Evolutionary conservation across 768 basidiomycete species (phyloP).

Genomic region (Boletales sp.): DNA sequence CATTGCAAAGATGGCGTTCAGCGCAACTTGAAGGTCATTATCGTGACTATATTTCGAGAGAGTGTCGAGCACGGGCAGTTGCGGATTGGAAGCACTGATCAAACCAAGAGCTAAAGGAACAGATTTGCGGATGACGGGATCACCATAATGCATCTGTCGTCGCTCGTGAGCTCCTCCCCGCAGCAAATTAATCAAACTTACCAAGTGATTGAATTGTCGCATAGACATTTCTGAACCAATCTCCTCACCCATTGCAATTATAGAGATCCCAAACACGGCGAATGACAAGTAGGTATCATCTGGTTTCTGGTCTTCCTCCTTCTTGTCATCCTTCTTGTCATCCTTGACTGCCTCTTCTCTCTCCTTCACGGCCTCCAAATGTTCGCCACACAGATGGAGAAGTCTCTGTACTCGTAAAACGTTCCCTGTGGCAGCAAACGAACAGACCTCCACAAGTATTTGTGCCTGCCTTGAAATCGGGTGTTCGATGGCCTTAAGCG

Average conservation of each 20-base stretch:
- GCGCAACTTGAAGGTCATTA: conserved; percentile 93
- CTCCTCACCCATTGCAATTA: conserved; percentile 98
- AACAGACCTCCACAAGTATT: conserved; percentile 89
- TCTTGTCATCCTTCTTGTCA: conserved; percentile 55
- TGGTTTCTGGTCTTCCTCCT: conserved; percentile 47
- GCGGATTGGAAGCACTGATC: conserved; percentile 93
- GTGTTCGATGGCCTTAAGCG: conserved; percentile 90
- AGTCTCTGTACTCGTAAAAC: conserved; percentile 90
- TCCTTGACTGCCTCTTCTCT: conserved; percentile 33
- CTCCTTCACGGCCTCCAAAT: conserved; percentile 53
- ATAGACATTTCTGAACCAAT: conserved; percentile 98
- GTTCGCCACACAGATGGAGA: conserved; percentile 92
- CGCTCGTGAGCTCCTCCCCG: conserved; percentile 12
- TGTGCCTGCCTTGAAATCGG: conserved; percentile 88
- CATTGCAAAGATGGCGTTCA: conserved; percentile 98
- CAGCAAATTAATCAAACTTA: conserved; percentile 35
- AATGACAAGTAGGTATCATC: conserved; percentile 89
- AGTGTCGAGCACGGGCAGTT: conserved; percentile 90
- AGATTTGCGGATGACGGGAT: conserved; percentile 85
- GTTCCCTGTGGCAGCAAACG: conserved; percentile 93
- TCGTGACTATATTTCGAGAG: conserved; percentile 99
- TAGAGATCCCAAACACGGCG: conserved; percentile 88
- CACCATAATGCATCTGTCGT: conserved; percentile 96
- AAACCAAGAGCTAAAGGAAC: conserved; percentile 95
- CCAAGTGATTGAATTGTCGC: conserved; percentile 95